Evolutionary conservation across 1,284 basidiomycete genomes (phyloP).

Genomic region (Microbotryum saponariae): DNA sequence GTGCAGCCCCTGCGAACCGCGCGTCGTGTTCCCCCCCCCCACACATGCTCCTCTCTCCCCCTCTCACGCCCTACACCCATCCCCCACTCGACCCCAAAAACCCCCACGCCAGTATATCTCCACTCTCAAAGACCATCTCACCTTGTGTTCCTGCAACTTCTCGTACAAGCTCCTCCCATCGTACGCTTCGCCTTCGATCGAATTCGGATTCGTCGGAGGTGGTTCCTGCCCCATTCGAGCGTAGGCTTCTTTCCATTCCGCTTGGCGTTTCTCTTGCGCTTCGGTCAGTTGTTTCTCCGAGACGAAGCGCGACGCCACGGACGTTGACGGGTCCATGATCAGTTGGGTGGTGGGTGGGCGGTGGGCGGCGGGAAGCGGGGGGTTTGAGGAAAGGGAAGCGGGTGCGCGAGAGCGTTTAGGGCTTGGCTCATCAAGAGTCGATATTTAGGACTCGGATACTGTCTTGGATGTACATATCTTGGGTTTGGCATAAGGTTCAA

Average conservation of each 20-base stretch:
- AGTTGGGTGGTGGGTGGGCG: too few species aligned
- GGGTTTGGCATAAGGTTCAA: too few species aligned
- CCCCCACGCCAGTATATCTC: neutral
- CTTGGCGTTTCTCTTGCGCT: slow-evolving; percentile 64
- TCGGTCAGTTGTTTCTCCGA: slow-evolving; percentile 71
- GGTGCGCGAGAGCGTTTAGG: too few species aligned
- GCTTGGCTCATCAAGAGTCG: too few species aligned
- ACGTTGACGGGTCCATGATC: slow-evolving; percentile 9
- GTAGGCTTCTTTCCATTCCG: slow-evolving; percentile 89
- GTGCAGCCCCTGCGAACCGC: too few species aligned
- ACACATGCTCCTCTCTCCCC: too few species aligned
- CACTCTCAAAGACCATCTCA: slow-evolving; percentile 40
- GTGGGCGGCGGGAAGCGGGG: too few species aligned
- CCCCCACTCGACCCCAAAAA: neutral
- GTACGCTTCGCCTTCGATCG: slow-evolving; percentile 59
- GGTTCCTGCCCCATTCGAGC: slow-evolving; percentile 83
- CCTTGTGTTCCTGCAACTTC: slow-evolving; percentile 76
- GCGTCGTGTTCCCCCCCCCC: too few species aligned
- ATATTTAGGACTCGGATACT: too few species aligned
- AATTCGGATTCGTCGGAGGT: slow-evolving; percentile 58
- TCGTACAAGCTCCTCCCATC: slow-evolving; percentile 85
- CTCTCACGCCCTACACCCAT: too few species aligned
- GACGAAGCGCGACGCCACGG: slow-evolving; percentile 45
- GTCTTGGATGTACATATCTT: too few species aligned
- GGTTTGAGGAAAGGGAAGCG: too few species aligned